phyloP scores from a whole-genome alignment of 352 stramenopile genomes.

The Phytopythium sindhum region DNA sequence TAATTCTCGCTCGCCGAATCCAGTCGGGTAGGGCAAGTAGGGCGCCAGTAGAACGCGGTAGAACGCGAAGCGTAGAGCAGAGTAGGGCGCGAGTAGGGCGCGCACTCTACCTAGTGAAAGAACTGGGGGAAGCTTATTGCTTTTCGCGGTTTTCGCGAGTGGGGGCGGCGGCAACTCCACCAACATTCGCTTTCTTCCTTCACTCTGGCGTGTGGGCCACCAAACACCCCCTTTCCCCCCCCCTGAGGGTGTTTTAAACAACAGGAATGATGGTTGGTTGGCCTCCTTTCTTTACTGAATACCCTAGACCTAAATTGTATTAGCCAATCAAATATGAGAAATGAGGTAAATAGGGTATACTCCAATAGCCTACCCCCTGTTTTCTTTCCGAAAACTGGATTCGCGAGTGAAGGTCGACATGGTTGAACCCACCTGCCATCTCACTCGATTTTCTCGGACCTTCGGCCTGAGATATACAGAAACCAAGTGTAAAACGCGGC shows the following conservation, averaged over 20 bases:
- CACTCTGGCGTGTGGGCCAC: conserved; percentile 19
- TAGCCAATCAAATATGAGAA: not conserved
- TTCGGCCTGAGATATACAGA: not conserved
- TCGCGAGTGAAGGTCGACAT: conserved; percentile 10
- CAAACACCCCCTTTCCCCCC: not conserved
- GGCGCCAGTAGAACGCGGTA: not conserved
- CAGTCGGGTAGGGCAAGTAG: not conserved
- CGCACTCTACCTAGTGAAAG: too few species aligned
- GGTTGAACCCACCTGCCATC: not conserved
- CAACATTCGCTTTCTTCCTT: conserved; percentile 36
- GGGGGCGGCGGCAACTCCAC: conserved; percentile 39
- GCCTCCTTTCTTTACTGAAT: not conserved
- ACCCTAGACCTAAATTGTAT: not conserved
- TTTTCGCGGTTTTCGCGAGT: conserved; percentile 3
- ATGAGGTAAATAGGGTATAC: not conserved
- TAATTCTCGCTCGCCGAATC: too few species aligned
- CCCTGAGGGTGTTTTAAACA: not conserved
- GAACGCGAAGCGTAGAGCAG: too few species aligned
- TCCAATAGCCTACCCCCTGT: not conserved
- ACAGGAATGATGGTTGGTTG: not conserved
- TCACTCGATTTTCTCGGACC: not conserved
- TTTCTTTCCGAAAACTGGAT: not conserved
- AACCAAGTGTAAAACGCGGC: not conserved
- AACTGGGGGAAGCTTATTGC: too few species aligned
- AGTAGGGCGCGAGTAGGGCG: not conserved